Base-by-base conservation (phyloP, 106 monocot genomes). In the Phalaenopsis equestris region DNA sequence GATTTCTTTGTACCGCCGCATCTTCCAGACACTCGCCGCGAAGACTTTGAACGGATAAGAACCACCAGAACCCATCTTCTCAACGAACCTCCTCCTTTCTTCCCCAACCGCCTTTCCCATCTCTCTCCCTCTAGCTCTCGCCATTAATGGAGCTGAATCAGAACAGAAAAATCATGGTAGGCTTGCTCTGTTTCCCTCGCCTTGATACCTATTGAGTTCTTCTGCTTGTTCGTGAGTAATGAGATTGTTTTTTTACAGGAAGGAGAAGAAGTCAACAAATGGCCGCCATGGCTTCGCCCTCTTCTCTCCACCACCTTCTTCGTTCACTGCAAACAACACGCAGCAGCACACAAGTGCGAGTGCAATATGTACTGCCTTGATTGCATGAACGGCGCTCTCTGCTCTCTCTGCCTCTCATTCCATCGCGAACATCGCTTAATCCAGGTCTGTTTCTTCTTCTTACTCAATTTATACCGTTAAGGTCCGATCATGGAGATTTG, bases 331-430 rank as follows among this genome's bases (percentile, higher is more conserved):
- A 90, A 85, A 82, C 79, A 57, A 42, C 94, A 94, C 80, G 84
- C 82, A 10, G 92, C 87, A 56, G 81, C 87, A 3, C 92, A 90
- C 88, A 94, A 91, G 90, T 87, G 86, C 75, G 94, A 94, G 75
- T 94, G 94, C 83, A 94, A 94, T 81, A 90, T 94, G 92, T 94
- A 82, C 82, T 94, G 94, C 75, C 84, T 94, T 19, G 92, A 94
- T 78, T 94, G 94, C 84, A 79, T 84, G 72, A 85, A 87, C 55
- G 94, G 92, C 57, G 89, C 91, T 2, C 86, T 94, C 79, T 94
- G 94, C 83, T 92, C 94, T 24, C 77, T 87, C 67, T 93, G 93
- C 82, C 87, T 91, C 82, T 47, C 83, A 48, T 43, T 56, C 74
- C 89, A 93, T 78, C 80, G 79, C 81, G 84, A 76, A 91, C 91